Percentiles rank a stretch among this genome's conserved stretches.
Evolutionary conservation across 306 rosid species (phyloP).

Genomic region (Cucurbita maxima): DNA sequence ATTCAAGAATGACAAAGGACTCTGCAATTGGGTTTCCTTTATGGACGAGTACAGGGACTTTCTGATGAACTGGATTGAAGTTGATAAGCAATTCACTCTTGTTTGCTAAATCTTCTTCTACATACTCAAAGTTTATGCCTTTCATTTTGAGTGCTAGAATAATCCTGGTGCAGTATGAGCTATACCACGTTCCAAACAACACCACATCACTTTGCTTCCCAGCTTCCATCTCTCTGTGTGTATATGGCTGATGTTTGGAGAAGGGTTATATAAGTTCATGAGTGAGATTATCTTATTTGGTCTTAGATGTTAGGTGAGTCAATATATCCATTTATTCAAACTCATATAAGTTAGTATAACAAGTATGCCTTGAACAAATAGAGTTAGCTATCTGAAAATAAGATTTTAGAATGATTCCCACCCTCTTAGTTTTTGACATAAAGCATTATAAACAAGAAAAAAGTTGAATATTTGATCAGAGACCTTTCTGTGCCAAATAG

Average conservation of each 20-base stretch:
- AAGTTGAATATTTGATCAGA: background rate
- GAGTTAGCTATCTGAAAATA: background rate
- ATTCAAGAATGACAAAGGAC: conserved; percentile 28
- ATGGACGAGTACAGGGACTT: conserved; percentile 28
- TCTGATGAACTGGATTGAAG: conserved; percentile 23
- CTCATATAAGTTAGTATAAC: background rate
- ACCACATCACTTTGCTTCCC: conserved; percentile 16
- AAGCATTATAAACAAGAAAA: background rate
- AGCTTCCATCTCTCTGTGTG: conserved; percentile 8
- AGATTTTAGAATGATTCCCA: background rate
- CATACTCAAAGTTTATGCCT: conserved; percentile 25
- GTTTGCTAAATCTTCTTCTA: conserved; percentile 22
- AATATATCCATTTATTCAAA: background rate
- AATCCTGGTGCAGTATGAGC: conserved; percentile 13
- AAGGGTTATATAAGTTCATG: background rate
- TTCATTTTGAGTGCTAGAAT: conserved; percentile 26
- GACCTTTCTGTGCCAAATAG: background rate
- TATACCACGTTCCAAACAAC: conserved; percentile 17
- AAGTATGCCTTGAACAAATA: background rate
- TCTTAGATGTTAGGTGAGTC: background rate
- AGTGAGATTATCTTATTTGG: background rate
- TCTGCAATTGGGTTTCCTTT: conserved; percentile 18
- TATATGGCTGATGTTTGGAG: background rate
- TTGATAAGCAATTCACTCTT: conserved; percentile 24
- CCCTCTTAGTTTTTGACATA: background rate